Conservation (phyloP, 148 eudicot species). For the Heliamphora exappendiculata region DNA sequence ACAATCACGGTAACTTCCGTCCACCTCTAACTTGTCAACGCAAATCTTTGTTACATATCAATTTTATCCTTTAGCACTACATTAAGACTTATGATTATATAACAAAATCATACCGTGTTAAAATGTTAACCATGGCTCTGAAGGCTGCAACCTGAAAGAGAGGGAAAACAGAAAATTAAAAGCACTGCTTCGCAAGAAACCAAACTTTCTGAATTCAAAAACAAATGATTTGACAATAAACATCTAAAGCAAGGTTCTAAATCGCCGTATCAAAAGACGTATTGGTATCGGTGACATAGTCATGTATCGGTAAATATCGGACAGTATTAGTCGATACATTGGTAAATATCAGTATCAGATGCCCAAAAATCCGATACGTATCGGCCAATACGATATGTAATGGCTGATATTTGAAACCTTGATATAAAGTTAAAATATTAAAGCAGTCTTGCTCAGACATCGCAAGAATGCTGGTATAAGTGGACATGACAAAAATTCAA, state of each 20-base stretch:
- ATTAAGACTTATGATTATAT: background rate
- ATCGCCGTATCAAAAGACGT: too few species aligned
- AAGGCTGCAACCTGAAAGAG: constrained; percentile 90
- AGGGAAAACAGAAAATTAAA: constrained; percentile 2
- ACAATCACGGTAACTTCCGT: background rate
- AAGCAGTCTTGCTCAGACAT: too few species aligned
- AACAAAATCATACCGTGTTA: constrained; percentile 65
- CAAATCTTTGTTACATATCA: background rate
- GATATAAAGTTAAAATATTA: too few species aligned
- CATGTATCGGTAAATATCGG: too few species aligned
- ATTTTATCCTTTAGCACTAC: background rate
- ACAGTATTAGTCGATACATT: too few species aligned
- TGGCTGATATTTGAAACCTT: too few species aligned
- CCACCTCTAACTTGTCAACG: too few species aligned
- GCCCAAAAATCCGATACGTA: too few species aligned
- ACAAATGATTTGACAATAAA: background rate
- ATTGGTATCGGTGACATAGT: too few species aligned
- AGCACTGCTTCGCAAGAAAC: background rate
- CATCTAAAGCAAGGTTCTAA: background rate
- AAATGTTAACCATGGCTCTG: constrained; percentile 98
- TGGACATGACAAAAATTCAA: background rate
- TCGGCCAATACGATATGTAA: too few species aligned
- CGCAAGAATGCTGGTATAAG: background rate
- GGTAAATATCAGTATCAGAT: too few species aligned
- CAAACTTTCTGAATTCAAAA: background rate